Percentiles rank a stretch among this genome's conserved stretches.
Evolutionary conservation across 139 green algal species (phyloP).

Genomic region (Eudorina sp.): DNA sequence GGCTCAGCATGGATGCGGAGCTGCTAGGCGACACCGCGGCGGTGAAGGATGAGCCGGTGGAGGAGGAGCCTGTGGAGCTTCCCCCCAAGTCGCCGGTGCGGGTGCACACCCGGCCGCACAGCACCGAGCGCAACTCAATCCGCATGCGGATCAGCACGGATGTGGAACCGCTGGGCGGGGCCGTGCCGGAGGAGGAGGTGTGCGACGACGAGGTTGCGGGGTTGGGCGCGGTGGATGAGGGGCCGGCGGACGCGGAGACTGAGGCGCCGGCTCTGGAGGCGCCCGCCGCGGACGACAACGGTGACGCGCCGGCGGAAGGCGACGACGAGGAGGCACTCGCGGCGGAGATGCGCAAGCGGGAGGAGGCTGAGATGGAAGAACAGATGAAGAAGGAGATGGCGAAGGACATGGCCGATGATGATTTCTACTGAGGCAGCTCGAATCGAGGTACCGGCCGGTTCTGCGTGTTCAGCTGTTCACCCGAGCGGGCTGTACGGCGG

Average conservation of each 20-base stretch:
- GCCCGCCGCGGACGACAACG: background rate
- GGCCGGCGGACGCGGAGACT: background rate
- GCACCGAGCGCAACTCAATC: background rate
- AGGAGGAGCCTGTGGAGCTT: background rate
- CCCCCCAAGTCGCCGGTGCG: slow-evolving; percentile 24
- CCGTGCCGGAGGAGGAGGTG: too few species aligned
- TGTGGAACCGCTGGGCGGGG: too few species aligned
- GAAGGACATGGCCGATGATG: background rate
- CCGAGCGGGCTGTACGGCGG: too few species aligned
- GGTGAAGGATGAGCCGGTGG: background rate
- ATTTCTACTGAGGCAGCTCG: slow-evolving; percentile 5
- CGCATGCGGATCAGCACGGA: slow-evolving; percentile 33
- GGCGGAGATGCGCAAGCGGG: background rate
- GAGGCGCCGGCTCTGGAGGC: background rate
- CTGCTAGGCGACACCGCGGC: background rate
- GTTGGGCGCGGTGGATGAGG: too few species aligned
- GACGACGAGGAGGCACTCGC: background rate
- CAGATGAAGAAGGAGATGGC: slow-evolving; percentile 7
- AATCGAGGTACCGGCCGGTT: too few species aligned
- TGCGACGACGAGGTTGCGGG: too few species aligned
- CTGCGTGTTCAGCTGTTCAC: too few species aligned
- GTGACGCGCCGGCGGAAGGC: background rate
- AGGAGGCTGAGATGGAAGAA: slow-evolving; percentile 6
- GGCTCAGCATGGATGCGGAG: slow-evolving; percentile 21
- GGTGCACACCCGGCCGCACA: slow-evolving; percentile 6